Evolutionary conservation across 2,329 filamentous ascomycete genomes (phyloP).

Genomic region (Neocucurbitaria cava): DNA sequence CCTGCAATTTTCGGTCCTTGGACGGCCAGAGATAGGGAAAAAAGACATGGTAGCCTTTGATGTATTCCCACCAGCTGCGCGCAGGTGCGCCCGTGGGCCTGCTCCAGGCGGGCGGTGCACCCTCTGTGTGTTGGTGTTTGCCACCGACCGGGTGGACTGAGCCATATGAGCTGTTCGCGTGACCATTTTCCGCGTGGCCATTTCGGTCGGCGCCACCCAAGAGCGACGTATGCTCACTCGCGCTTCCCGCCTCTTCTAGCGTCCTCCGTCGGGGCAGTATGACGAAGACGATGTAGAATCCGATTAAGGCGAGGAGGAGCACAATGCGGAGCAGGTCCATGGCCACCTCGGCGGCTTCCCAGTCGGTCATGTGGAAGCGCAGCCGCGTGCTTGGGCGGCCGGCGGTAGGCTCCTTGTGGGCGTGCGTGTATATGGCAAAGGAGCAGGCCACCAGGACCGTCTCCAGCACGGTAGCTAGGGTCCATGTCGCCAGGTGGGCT

Average conservation of each 20-base stretch:
- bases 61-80: conserved; percentile 95
- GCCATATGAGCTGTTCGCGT: conserved; percentile 63
- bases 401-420: conserved; percentile 69
- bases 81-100: conserved; percentile 84
- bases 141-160: conserved; percentile 52
- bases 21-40: conserved; percentile 97
- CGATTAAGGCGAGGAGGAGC: conserved; percentile 65
- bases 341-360: conserved; percentile 70
- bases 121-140: conserved; percentile 57
- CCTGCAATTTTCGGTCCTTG: conserved; percentile 75
- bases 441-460: conserved; percentile 73
- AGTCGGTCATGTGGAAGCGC: conserved; percentile 56
- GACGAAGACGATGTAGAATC: conserved; percentile 66
- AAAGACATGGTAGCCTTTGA: conserved; percentile 89
- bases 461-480: conserved; percentile 75
- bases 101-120: conserved; percentile 81
- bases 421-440: conserved; percentile 70
- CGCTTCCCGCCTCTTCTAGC: conserved; percentile 29
- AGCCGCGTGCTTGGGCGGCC: conserved; percentile 22
- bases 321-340: conserved; percentile 74
- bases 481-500: conserved; percentile 83
- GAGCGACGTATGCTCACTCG: conserved; percentile 69
- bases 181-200: conserved; percentile 55
- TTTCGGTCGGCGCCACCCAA: conserved; percentile 57
- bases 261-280: conserved; percentile 37